Conservation (phyloP, 176 grass and related monocot genomes). For the Elaeis guineensis region DNA sequence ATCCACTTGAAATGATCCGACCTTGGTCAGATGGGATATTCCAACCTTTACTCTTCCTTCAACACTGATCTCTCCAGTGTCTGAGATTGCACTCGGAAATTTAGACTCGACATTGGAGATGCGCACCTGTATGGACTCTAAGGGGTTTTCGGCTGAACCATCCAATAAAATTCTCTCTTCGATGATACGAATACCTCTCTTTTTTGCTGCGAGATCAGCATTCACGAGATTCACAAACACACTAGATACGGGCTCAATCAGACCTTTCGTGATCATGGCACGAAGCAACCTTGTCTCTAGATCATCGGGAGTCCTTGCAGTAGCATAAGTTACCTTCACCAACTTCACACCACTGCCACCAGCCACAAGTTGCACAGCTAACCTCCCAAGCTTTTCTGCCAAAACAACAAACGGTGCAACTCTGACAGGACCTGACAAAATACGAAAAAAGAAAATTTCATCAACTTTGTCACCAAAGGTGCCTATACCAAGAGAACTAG, state of each 20-base stretch:
- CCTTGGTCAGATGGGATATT: neutral
- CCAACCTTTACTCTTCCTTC: neutral
- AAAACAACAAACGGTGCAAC: conserved; percentile 1
- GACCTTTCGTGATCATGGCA: conserved; percentile 3
- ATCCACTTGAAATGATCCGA: neutral
- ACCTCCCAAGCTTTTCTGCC: neutral
- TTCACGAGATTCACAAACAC: conserved; percentile 3
- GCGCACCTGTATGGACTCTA: neutral
- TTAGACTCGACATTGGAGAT: neutral
- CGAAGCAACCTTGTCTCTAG: neutral
- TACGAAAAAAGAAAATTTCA: neutral
- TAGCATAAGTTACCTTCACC: neutral
- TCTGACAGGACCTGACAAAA: neutral
- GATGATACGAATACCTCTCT: neutral
- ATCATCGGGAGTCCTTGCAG: neutral
- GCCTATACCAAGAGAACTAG: too few species aligned
- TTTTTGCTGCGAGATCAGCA: conserved; percentile 2
- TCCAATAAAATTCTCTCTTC: conserved; percentile 6
- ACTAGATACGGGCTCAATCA: conserved; percentile 1
- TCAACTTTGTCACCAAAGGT: too few species aligned
- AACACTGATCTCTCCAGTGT: neutral
- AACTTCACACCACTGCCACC: conserved; percentile 1
- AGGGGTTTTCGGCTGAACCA: neutral
- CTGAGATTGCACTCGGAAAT: neutral
- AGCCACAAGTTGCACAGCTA: neutral